Evolutionary conservation across 1,284 basidiomycete species (phyloP), one percentile per base, ranked within the genome.

Genomic region (Naganishia albida): DNA sequence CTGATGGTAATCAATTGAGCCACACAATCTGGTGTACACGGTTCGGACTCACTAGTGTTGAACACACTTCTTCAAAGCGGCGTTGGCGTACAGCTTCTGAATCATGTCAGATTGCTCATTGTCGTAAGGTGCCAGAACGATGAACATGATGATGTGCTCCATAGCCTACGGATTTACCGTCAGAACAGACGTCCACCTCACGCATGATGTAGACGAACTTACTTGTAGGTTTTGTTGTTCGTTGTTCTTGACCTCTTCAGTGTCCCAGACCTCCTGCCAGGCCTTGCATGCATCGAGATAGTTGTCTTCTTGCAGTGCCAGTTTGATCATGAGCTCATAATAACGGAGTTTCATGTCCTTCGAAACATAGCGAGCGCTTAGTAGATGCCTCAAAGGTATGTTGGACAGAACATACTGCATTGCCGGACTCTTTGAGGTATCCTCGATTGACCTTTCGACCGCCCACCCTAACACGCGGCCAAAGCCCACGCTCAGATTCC

Each of bases 61-160:
- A 62, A 92, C 88, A 48, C 95, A 83, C 73, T 89, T 90, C 67
- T 85, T 81, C 50, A 98, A 80, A 43, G 87, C 88, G 55, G 90
- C 83, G 78, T 95, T 86, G 64, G 83, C 82, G 73, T 86, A 92
- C 30, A 96, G 83, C 72, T 93, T 88, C 73, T 97, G 88, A 62
- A 99, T 82, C 87, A 99, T 91, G 77, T 99, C 94, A 16, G 88
- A 91, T 80, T 99, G 96, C 79, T 99, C 96, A 77, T 99, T 98
- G 78, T 89, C 90, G 77, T 96, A 91, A 7, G 94, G 88, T 0
- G 93, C 89, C 62, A 99, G 86, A 25, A 97, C 87, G 62, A 97
- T 86, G 75, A 96, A 99, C 80, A 93, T 93, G 63, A 96, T 88
- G 66, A 98, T 93, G 77, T 94, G 91, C 79, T 91, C 90, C 23